phyloP scores from a whole-genome alignment of 345 rosid species.

The Eucalyptus guilfoylei region DNA sequence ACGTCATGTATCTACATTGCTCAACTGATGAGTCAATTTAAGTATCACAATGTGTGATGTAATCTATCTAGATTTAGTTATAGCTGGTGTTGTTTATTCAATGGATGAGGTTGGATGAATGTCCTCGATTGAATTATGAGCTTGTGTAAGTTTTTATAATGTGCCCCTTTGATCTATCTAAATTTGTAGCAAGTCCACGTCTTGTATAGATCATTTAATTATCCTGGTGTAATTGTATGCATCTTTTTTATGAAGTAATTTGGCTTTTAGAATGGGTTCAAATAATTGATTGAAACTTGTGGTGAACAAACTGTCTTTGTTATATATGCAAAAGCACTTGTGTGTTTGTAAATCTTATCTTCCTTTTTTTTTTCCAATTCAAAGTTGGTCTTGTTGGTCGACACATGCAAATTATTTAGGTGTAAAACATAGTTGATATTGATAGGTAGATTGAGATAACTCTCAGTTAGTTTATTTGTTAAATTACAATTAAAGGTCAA shows the following conservation, averaged over 20 bases:
- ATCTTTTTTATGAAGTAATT: background rate
- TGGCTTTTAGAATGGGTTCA: background rate
- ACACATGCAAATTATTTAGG: background rate
- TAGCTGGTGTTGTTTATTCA: background rate
- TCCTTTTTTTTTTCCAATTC: background rate
- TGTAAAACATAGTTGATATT: background rate
- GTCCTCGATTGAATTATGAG: background rate
- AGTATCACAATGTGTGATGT: background rate
- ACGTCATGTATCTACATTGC: background rate
- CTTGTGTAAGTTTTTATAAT: background rate
- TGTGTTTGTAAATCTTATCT: background rate
- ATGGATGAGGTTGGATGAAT: background rate
- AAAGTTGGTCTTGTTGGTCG: background rate
- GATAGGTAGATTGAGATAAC: background rate
- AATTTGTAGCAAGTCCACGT: background rate
- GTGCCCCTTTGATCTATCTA: background rate
- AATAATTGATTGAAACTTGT: background rate
- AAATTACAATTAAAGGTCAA: background rate
- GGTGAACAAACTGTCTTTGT: background rate
- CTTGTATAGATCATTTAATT: background rate
- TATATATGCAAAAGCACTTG: background rate
- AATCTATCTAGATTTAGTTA: background rate
- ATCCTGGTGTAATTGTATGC: background rate
- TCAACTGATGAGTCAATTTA: background rate
- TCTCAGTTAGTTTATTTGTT: background rate